Evolutionary conservation across 2,329 filamentous ascomycete species (phyloP).

Genomic region (Dothidotthia symphoricarpi): DNA sequence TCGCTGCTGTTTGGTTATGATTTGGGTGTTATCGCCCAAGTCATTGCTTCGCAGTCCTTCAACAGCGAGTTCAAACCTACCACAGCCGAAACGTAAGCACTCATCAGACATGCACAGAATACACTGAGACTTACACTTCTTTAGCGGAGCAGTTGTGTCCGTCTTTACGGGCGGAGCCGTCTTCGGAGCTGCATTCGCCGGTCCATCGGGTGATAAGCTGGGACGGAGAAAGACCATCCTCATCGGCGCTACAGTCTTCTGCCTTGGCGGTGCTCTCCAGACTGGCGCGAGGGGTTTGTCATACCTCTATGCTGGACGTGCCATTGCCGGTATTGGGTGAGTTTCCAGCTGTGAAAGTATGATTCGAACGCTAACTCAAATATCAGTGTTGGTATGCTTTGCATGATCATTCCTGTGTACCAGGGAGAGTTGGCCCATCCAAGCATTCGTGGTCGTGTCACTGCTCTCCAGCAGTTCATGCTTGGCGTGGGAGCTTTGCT

Average conservation of each 20-base stretch:
- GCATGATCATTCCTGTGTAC: conserved; percentile 69
- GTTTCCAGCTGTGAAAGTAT: conserved; percentile 17
- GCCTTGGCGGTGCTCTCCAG: conserved; percentile 70
- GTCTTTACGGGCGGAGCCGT: conserved; percentile 77
- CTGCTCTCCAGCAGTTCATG: conserved; percentile 79
- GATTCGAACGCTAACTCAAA: conserved; percentile 1
- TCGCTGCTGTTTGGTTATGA: conserved; percentile 61
- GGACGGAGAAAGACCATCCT: conserved; percentile 72
- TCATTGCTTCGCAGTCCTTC: conserved; percentile 50
- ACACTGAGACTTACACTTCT: no score
- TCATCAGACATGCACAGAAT: no score
- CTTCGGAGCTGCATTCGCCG: conserved; percentile 65
- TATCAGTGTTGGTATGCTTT: conserved; percentile 58
- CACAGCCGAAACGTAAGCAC: conserved; percentile 42
- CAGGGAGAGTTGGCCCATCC: conserved; percentile 79
- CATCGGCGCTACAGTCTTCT: conserved; percentile 68
- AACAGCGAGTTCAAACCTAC: conserved; percentile 42
- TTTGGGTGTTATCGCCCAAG: conserved; percentile 60
- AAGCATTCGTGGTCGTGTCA: conserved; percentile 71
- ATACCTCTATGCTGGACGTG: conserved; percentile 69
- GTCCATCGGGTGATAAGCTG: conserved; percentile 61
- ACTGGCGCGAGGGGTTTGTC: conserved; percentile 61
- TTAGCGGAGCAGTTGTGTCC: conserved; percentile 65
- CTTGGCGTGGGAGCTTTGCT: conserved; percentile 70
- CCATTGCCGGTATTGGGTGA: conserved; percentile 65